These are phyloP conservation scores for Skeletonema costatum DNA, from an alignment of 108 stramenopile species.

Conservation along the genomic window DNA sequence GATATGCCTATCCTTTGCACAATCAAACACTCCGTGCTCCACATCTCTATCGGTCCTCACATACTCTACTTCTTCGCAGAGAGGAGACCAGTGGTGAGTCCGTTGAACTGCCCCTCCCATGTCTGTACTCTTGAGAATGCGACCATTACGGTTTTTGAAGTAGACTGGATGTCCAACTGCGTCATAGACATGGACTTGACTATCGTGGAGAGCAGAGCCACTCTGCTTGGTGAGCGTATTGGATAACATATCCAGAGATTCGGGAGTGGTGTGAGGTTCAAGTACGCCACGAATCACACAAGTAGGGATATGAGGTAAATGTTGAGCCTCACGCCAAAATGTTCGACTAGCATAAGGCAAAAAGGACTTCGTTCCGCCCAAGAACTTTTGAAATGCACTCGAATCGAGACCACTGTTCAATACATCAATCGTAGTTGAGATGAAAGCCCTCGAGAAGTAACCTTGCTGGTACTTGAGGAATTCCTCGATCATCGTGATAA, in stretches of 20 bases:
- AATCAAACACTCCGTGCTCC: slow-evolving; percentile 72
- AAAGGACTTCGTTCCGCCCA: slow-evolving; percentile 80
- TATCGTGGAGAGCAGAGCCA: slow-evolving; percentile 83
- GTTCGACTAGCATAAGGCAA: slow-evolving; percentile 75
- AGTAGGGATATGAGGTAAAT: slow-evolving; percentile 81
- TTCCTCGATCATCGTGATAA: slow-evolving; percentile 85
- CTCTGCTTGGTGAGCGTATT: slow-evolving; percentile 84
- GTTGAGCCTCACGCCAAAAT: slow-evolving; percentile 90
- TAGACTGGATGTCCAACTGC: slow-evolving; percentile 89
- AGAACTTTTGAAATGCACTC: slow-evolving; percentile 80
- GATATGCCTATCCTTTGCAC: slow-evolving; percentile 88
- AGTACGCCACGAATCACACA: slow-evolving; percentile 82
- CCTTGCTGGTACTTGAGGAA: slow-evolving; percentile 92
- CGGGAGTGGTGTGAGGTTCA: slow-evolving; percentile 86
- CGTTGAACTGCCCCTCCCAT: slow-evolving; percentile 61
- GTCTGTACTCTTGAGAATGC: slow-evolving; percentile 68
- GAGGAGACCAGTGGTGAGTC: slow-evolving; percentile 89
- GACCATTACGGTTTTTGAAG: slow-evolving; percentile 77
- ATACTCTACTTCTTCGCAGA: slow-evolving; percentile 82
- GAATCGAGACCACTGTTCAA: slow-evolving; percentile 74
- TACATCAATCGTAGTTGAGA: slow-evolving; percentile 64
- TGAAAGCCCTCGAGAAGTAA: slow-evolving; percentile 81
- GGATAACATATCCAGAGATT: slow-evolving; percentile 83
- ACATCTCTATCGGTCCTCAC: slow-evolving; percentile 74
- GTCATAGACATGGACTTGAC: slow-evolving; percentile 88